Percentiles rank a stretch among this genome's conserved stretches.
These are phyloP conservation scores for Russula sp. DNA, from an alignment of 768 basidiomycete genomes.

Conservation along the genomic window DNA sequence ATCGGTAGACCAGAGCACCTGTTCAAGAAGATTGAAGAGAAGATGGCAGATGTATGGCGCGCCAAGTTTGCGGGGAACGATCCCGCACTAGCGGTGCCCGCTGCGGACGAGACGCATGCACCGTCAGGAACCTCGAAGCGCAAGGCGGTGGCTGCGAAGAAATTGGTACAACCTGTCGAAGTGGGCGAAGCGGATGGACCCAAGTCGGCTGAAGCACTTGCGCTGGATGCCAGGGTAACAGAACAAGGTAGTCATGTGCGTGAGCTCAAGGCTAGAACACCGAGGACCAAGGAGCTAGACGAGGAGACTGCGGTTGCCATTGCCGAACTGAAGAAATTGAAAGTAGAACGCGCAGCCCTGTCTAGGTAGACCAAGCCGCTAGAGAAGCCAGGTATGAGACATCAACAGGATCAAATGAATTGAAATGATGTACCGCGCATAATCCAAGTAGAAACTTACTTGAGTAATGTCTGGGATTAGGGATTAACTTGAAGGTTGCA, in stretches of 20 bases:
- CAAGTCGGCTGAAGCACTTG: conserved; percentile 67
- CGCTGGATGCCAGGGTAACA: conserved; percentile 66
- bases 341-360: conserved; percentile 45
- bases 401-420: conserved; percentile 2
- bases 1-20: conserved; percentile 85
- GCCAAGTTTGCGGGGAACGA: conserved; percentile 69
- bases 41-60: conserved; percentile 79
- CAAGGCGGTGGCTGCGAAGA: conserved; percentile 45
- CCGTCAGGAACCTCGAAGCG: conserved; percentile 46
- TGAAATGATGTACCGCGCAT: conserved; percentile 5
- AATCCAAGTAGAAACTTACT: neutral
- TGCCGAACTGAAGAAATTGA: conserved; percentile 57
- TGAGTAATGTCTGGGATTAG: neutral
- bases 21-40: conserved; percentile 92
- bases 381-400: neutral
- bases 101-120: conserved; percentile 37
- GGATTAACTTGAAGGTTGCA: neutral
- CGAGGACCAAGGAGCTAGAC: conserved; percentile 56
- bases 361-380: conserved; percentile 11
- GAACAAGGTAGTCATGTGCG: conserved; percentile 74
- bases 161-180: conserved; percentile 40
- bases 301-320: conserved; percentile 56
- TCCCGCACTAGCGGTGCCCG: conserved; percentile 33
- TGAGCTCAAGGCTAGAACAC: conserved; percentile 56
- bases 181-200: conserved; percentile 41